Evolutionary conservation across 2,329 filamentous ascomycete genomes (phyloP).

Genomic region (Bimuria novae-zelandiae): DNA sequence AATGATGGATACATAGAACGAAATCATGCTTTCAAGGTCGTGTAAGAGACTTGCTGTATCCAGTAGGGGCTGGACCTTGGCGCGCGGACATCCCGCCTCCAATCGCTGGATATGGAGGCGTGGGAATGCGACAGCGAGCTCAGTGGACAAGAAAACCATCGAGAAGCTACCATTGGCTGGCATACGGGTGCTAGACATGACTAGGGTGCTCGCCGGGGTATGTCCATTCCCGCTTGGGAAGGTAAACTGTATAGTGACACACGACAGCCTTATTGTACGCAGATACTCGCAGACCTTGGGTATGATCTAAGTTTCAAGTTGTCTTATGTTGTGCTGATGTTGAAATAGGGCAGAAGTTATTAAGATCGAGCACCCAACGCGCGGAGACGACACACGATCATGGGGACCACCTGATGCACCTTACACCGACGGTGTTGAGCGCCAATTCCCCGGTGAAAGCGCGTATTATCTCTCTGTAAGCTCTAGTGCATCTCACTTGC

Average conservation of each 20-base stretch:
- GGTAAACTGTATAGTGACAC: constrained; percentile 17
- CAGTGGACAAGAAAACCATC: constrained; percentile 39
- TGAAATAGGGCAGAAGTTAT: constrained; percentile 81
- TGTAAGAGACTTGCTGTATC: constrained; percentile 10
- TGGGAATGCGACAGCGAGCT: constrained; percentile 47
- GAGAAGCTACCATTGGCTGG: constrained; percentile 74
- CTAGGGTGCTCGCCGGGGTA: constrained; percentile 89
- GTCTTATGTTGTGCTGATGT: constrained; percentile 10
- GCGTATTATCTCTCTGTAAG: constrained; percentile 88
- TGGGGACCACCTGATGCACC: constrained; percentile 94
- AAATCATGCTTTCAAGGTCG: constrained; percentile 20
- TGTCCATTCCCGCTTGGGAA: constrained; percentile 44
- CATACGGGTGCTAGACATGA: constrained; percentile 92
- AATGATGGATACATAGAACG: constrained; percentile 5
- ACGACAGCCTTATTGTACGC: constrained; percentile 89
- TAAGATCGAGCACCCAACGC: constrained; percentile 90
- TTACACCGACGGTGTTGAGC: constrained; percentile 65
- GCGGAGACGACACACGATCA: constrained; percentile 90
- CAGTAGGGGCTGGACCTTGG: constrained; percentile 4
- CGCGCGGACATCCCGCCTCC: constrained; percentile 1
- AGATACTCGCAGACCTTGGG: constrained; percentile 95
- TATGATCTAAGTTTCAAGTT: constrained; percentile 49
- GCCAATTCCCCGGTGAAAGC: constrained; percentile 81
- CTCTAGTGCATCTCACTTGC: not conserved
- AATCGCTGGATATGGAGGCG: constrained; percentile 27